These are phyloP conservation scores for Multifurca ochricompacta DNA, from an alignment of 768 basidiomycete species.

Conservation along the genomic window DNA sequence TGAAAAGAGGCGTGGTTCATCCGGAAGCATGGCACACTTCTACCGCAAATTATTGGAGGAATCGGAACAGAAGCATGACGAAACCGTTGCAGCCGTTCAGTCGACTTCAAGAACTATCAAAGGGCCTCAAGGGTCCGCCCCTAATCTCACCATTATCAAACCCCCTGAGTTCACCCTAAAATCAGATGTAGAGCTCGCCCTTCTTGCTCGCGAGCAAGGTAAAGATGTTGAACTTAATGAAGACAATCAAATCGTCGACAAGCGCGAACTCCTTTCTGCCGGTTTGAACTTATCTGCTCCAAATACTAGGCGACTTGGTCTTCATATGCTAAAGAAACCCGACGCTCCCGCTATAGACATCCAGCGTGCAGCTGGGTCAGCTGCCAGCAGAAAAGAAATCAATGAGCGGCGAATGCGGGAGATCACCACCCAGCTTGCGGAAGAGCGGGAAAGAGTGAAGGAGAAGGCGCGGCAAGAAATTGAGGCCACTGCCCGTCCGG, in stretches of 20 bases:
- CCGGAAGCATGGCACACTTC: slow-evolving; percentile 79
- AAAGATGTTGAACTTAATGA: slow-evolving; percentile 91
- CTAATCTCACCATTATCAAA: slow-evolving; percentile 70
- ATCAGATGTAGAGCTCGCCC: slow-evolving; percentile 72
- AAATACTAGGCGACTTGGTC: slow-evolving; percentile 66
- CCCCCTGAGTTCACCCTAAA: slow-evolving; percentile 53
- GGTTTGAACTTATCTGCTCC: slow-evolving; percentile 86
- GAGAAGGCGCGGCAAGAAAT: slow-evolving; percentile 54
- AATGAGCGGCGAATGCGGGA: slow-evolving; percentile 76
- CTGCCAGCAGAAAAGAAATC: slow-evolving; percentile 74
- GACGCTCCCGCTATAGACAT: slow-evolving; percentile 32
- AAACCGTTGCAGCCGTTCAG: slow-evolving; percentile 69
- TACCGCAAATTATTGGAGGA: slow-evolving; percentile 74
- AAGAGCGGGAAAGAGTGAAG: slow-evolving; percentile 53
- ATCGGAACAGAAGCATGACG: slow-evolving; percentile 75
- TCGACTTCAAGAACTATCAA: slow-evolving; percentile 40
- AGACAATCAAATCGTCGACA: slow-evolving; percentile 95
- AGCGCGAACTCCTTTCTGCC: slow-evolving; percentile 83
- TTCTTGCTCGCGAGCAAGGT: slow-evolving; percentile 60
- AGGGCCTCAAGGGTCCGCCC: slow-evolving; percentile 55
- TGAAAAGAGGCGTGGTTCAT: slow-evolving; percentile 45
- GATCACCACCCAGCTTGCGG: slow-evolving; percentile 70
- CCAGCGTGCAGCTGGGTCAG: slow-evolving; percentile 78
- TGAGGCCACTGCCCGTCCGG: slow-evolving; percentile 55
- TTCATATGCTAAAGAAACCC: slow-evolving; percentile 27